A percentile compares a stretch with the other conserved stretches of the same genome.
These are phyloP conservation scores for Stephanodiscus minutulus DNA, from an alignment of 108 stramenopile genomes.

Conservation along the genomic window DNA sequence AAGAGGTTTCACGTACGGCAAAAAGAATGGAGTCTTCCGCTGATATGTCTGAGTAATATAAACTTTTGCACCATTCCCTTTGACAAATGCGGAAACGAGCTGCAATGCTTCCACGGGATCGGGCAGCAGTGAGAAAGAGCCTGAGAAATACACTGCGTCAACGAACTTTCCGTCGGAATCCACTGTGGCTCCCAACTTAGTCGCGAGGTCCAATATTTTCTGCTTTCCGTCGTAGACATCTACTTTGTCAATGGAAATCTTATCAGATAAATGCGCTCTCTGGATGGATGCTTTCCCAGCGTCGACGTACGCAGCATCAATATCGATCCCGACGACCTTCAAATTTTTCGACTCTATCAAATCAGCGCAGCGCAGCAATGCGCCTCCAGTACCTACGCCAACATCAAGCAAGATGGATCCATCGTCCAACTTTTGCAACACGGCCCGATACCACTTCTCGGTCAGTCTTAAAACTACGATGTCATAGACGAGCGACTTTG, in stretches of 20 bases:
- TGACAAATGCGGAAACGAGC: constrained; percentile 38
- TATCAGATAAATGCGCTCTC: constrained; percentile 27
- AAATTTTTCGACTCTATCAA: constrained; percentile 47
- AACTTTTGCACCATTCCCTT: constrained; percentile 38
- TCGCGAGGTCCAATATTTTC: constrained; percentile 28
- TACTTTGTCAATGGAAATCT: constrained; percentile 44
- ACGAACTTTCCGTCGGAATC: constrained; percentile 30
- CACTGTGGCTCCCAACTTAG: constrained; percentile 6
- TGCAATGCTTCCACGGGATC: constrained; percentile 59
- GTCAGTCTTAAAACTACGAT: constrained; percentile 65
- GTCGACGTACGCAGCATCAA: constrained; percentile 57
- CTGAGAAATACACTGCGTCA: constrained; percentile 74
- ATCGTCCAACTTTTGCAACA: constrained; percentile 37
- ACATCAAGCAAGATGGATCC: constrained; percentile 58
- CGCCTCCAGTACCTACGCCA: constrained; percentile 71
- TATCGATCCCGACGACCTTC: constrained; percentile 64
- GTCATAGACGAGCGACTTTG: constrained; percentile 61
- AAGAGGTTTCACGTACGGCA: constrained; percentile 56
- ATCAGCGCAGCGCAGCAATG: constrained; percentile 46
- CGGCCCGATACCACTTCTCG: constrained; percentile 59
- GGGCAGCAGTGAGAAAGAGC: constrained; percentile 67
- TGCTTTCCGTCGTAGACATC: constrained; percentile 49
- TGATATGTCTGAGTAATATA: constrained; percentile 81
- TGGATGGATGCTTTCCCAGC: constrained; percentile 47
- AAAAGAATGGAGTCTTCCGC: constrained; percentile 48